phyloP scores from a whole-genome alignment of 805 yeast genomes.

The Blastobotrys peoriensis region DNA sequence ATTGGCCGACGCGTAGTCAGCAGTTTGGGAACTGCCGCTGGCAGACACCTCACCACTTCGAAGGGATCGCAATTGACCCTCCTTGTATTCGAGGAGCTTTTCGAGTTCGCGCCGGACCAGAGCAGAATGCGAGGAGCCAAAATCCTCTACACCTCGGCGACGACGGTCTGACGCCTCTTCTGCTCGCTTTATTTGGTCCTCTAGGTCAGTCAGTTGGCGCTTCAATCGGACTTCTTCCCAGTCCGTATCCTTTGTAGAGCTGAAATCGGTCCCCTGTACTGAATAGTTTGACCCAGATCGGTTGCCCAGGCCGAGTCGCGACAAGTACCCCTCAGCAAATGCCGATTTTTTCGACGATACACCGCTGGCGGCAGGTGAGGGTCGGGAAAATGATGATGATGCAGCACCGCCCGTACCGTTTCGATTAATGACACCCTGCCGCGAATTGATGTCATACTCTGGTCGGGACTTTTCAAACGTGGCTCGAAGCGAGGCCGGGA shows the following conservation, averaged over 20 bases:
- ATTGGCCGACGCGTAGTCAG: slow-evolving; percentile 32
- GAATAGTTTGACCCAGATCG: slow-evolving; percentile 28
- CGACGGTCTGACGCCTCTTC: slow-evolving; percentile 41
- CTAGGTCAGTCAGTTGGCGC: slow-evolving; percentile 71
- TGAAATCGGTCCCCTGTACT: slow-evolving; percentile 59
- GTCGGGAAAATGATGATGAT: slow-evolving; percentile 13
- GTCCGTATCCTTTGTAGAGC: slow-evolving; percentile 56
- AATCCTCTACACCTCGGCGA: slow-evolving; percentile 30
- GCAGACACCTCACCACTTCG: slow-evolving; percentile 25
- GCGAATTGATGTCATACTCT: slow-evolving; percentile 45
- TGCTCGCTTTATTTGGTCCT: slow-evolving; percentile 54
- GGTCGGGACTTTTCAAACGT: slow-evolving; percentile 84
- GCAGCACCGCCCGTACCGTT: slow-evolving; percentile 13
- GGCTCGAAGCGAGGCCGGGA: slow-evolving; percentile 89
- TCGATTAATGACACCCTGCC: slow-evolving; percentile 40
- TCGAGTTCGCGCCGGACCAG: slow-evolving; percentile 62
- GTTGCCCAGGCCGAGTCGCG: slow-evolving; percentile 47
- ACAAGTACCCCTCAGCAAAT: slow-evolving; percentile 44
- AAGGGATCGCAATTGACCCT: slow-evolving; percentile 44
- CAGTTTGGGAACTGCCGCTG: slow-evolving; percentile 8
- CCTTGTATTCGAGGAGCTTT: slow-evolving; percentile 74
- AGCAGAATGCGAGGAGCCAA: slow-evolving; percentile 29
- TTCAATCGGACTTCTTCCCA: slow-evolving; percentile 88
- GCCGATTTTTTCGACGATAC: slow-evolving; percentile 24
- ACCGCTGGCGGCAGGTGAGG: slow-evolving; percentile 6